These are phyloP conservation scores for Bipolaris oryzae DNA, from an alignment of 2,329 filamentous ascomycete genomes.

Conservation along the genomic window DNA sequence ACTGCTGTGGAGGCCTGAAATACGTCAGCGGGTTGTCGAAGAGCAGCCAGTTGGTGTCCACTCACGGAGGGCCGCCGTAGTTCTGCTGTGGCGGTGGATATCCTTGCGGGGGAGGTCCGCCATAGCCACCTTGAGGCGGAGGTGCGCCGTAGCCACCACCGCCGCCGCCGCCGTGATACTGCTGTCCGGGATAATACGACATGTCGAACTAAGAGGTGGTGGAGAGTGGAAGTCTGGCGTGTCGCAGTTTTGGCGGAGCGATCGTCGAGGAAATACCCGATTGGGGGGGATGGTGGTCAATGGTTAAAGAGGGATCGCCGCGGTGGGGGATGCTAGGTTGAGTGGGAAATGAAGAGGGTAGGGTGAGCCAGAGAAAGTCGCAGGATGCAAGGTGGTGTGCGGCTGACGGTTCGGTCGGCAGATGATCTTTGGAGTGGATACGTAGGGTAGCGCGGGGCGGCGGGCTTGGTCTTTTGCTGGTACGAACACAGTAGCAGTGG, in stretches of 20 bases:
- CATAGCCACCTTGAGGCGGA: conserved; percentile 47
- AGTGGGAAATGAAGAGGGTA: conserved; percentile 5
- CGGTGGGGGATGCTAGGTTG: not conserved
- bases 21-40: conserved; percentile 19
- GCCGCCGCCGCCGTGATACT: conserved; percentile 45
- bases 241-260: conserved; percentile 11
- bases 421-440: conserved; percentile 13
- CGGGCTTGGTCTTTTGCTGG: conserved; percentile 16
- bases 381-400: conserved; percentile 13
- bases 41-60: not conserved
- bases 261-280: conserved; percentile 7
- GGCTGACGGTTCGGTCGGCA: conserved; percentile 19
- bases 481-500: too few species aligned
- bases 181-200: conserved; percentile 52
- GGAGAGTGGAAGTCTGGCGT: conserved; percentile 1
- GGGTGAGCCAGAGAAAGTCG: conserved; percentile 11
- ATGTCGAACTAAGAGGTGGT: conserved; percentile 30
- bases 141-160: conserved; percentile 45
- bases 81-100: conserved; percentile 37
- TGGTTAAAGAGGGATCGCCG: conserved; percentile 4
- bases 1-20: conserved; percentile 42
- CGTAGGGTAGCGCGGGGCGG: conserved; percentile 19
- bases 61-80: conserved; percentile 43
- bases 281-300: conserved; percentile 7
- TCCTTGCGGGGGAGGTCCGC: conserved; percentile 38